Conservation (phyloP, 768 basidiomycete species). For the Suillus subluteus region DNA sequence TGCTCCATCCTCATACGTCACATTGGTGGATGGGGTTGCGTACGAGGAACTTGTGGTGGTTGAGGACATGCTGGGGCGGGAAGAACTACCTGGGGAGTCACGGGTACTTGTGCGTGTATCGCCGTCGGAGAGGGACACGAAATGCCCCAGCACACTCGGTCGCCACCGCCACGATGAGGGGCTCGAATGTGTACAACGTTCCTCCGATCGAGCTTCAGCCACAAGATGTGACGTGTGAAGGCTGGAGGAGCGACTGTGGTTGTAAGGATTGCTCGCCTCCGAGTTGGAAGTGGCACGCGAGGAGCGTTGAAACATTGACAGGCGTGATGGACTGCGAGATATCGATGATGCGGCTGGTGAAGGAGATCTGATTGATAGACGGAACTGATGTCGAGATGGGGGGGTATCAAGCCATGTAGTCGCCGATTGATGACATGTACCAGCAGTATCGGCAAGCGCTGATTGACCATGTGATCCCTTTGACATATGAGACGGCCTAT, state of each 20-base stretch:
- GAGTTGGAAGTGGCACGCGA: slow-evolving; percentile 32
- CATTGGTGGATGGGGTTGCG: slow-evolving; percentile 37
- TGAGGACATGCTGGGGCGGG: slow-evolving; percentile 66
- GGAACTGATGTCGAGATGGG: slow-evolving; percentile 44
- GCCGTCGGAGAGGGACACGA: slow-evolving; percentile 51
- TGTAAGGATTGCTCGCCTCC: slow-evolving; percentile 30
- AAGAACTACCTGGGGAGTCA: slow-evolving; percentile 43
- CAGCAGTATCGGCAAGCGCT: slow-evolving; percentile 28
- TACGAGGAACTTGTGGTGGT: slow-evolving; percentile 56
- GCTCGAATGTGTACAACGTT: slow-evolving; percentile 19
- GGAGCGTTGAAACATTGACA: slow-evolving; percentile 47
- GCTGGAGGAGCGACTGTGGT: slow-evolving; percentile 55
- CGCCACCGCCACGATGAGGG: slow-evolving; percentile 54
- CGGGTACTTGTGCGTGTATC: slow-evolving; percentile 47
- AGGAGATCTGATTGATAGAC: slow-evolving; percentile 46
- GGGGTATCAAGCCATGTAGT: slow-evolving; percentile 39
- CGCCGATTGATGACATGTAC: slow-evolving; percentile 32
- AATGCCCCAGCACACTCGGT: slow-evolving; percentile 69
- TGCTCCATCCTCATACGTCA: slow-evolving; percentile 43
- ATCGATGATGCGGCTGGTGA: slow-evolving; percentile 44
- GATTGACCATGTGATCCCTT: slow-evolving; percentile 27
- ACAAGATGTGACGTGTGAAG: slow-evolving; percentile 44
- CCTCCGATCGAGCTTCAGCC: slow-evolving; percentile 12
- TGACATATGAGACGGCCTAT: slow-evolving; percentile 23
- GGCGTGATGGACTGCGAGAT: slow-evolving; percentile 40